Evolutionary conservation across 768 basidiomycete genomes (phyloP), one percentile per base, ranked within the genome.

Genomic region (Naganishia antarctica): DNA sequence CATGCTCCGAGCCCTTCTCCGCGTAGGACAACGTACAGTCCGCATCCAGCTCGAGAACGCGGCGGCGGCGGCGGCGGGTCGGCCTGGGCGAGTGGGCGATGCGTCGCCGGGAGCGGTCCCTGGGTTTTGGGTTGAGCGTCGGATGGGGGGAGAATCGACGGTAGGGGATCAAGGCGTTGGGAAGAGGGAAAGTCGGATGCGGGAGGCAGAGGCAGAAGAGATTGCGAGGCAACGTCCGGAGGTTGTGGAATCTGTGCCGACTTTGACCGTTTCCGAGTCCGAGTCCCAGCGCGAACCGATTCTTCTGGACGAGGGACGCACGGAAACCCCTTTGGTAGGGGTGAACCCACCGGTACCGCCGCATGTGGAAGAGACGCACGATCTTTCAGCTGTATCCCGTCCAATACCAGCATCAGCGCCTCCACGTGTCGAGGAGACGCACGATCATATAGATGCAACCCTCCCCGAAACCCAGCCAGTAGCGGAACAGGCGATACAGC

Each of bases 1-100:
- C 45, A 49, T 62, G 45, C 34, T 47, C 11, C 61, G 47, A 49
- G 47, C 46, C 8, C 44, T 40, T n/a, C 44, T 62, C 61, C 45
- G 44, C 18, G 61, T 62, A 3, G 32, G 44, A 45, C 61, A 62
- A 49, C 45, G 61, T 26, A 46, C 44, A 6, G 21, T 40, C 34
- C 32, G 53, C 34, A 57, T 57, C 7, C 53, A 57, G 53, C 53
- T 57, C 21, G 53, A 57, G 8, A 15, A 15, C 15, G n/a, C 53
- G 31, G 50, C 60, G 23, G 58, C 45, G 34, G 8, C 44, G 23
- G 21, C 44, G 25, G 26, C 44, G 13, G 4, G 18, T 11, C 21
- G 21, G n/a, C n/a, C 23, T 25, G 15, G 3, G 6, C 53, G 21
- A 21, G 21, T 3, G 18, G 34, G 34, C 7, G 34, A 7, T 7